These are phyloP conservation scores for Starmera amethionina DNA, from an alignment of 805 yeast species.

Conservation along the genomic window DNA sequence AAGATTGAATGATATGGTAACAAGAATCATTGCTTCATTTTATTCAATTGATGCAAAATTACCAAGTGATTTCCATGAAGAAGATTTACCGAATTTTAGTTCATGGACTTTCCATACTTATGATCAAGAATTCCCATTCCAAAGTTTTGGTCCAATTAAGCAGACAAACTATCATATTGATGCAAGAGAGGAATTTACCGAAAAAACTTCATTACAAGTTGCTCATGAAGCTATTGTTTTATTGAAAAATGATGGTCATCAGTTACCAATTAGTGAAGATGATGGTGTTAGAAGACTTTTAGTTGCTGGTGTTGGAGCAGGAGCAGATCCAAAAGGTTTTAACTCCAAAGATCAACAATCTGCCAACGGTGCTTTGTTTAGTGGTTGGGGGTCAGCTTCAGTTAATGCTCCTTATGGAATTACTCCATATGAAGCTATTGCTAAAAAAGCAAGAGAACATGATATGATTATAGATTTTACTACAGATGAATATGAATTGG, in stretches of 20 bases:
- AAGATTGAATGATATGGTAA: conserved; percentile 53
- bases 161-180: conserved; percentile 47
- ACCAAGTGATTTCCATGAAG: conserved; percentile 28
- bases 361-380: conserved; percentile 42
- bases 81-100: conserved; percentile 40
- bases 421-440: conserved; percentile 50
- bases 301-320: conserved; percentile 46
- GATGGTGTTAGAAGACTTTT: conserved; percentile 32
- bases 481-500: conserved; percentile 36
- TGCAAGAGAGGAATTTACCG: conserved; percentile 38
- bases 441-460: conserved; percentile 32
- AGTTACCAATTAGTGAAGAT: conserved; percentile 38
- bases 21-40: conserved; percentile 48
- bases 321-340: conserved; percentile 39
- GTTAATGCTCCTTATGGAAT: conserved; percentile 45
- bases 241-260: conserved; percentile 40
- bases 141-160: conserved; percentile 42
- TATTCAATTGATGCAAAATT: conserved; percentile 31
- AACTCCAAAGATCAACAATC: conserved; percentile 44
- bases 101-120: conserved; percentile 50
- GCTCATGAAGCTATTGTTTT: conserved; percentile 50
- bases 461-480: conserved; percentile 37
- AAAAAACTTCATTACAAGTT: conserved; percentile 38
- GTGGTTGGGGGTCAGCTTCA: conserved; percentile 61
- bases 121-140: conserved; percentile 45